phyloP scores from a whole-genome alignment of 2,329 filamentous ascomycete species.

The Fusarium nelsonii region DNA sequence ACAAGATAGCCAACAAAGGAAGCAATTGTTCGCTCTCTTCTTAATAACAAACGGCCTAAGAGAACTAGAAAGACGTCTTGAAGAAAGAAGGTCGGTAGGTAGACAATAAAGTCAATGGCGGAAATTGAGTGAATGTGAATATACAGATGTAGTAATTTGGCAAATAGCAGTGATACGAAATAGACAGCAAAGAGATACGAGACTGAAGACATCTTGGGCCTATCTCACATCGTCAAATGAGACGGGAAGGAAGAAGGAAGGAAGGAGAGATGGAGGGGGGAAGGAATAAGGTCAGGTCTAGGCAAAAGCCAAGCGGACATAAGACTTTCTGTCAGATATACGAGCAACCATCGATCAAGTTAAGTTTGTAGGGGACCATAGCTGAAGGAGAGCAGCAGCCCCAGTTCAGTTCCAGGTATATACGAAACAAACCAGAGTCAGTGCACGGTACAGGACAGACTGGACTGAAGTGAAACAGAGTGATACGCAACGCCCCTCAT shows the following conservation, averaged over 20 bases:
- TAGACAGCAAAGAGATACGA: slow-evolving; percentile 49
- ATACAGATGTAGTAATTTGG: slow-evolving; percentile 48
- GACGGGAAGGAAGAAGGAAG: slow-evolving; percentile 5
- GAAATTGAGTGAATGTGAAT: slow-evolving; percentile 46
- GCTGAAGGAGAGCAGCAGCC: slow-evolving; percentile 21
- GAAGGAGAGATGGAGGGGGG: slow-evolving; percentile 12
- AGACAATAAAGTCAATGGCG: slow-evolving; percentile 45
- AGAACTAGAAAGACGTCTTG: slow-evolving; percentile 45
- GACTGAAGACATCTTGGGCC: slow-evolving; percentile 41
- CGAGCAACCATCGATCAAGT: slow-evolving; percentile 1
- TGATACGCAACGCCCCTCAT: slow-evolving; percentile 35
- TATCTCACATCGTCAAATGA: slow-evolving; percentile 37
- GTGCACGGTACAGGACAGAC: neutral
- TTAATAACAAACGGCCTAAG: slow-evolving; percentile 43
- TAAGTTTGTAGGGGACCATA: neutral
- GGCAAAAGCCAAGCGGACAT: slow-evolving; percentile 43
- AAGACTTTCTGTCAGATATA: slow-evolving; percentile 34
- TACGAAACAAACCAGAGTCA: slow-evolving; percentile 9
- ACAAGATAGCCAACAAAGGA: slow-evolving; percentile 39
- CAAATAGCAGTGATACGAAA: slow-evolving; percentile 45
- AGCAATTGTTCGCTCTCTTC: slow-evolving; percentile 40
- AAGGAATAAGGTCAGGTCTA: slow-evolving; percentile 28
- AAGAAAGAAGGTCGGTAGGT: slow-evolving; percentile 48
- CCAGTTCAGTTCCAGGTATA: slow-evolving; percentile 19
- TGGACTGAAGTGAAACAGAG: slow-evolving; percentile 38